Conservation (phyloP, 164 flowering plant genomes). For the grape (Vitis vinifera) region DNA sequence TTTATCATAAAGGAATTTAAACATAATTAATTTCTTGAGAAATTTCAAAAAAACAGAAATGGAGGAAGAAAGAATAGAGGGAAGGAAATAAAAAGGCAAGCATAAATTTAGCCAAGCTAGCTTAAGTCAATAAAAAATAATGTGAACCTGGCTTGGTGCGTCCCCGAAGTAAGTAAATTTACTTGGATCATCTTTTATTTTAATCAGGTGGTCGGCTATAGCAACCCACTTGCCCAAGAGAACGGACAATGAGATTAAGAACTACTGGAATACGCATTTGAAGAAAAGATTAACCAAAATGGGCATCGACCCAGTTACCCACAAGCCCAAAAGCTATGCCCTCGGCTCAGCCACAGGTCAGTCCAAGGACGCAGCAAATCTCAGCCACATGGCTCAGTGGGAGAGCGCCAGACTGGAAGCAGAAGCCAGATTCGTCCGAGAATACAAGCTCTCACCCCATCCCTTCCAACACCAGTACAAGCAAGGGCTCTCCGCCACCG, state of each 20-base stretch:
- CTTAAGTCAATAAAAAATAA: no score
- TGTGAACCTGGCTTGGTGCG: no score
- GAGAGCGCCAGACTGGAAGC: conserved; percentile 48
- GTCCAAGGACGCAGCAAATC: conserved; percentile 26
- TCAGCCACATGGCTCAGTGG: conserved; percentile 54
- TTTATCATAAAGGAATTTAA: no score
- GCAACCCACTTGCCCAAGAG: conserved; percentile 36
- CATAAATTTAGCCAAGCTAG: no score
- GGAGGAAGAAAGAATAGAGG: no score
- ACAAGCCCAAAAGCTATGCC: conserved; percentile 38
- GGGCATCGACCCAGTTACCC: conserved; percentile 54
- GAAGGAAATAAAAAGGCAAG: no score
- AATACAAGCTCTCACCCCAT: conserved; percentile 25
- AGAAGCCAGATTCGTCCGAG: conserved; percentile 35
- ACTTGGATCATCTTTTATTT: background rate
- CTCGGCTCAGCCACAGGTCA: conserved; percentile 13
- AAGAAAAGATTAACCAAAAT: conserved; percentile 37
- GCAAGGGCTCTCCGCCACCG: no score
- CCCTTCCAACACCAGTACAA: conserved; percentile 7
- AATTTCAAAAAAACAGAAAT: no score
- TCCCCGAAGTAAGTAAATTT: no score
- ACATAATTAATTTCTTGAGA: no score
- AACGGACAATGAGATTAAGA: conserved; percentile 50
- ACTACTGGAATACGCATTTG: conserved; percentile 50
- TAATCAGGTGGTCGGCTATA: conserved; percentile 46